Conservation (phyloP, 768 basidiomycete species). For the Coprinopsis strossmayeri region DNA sequence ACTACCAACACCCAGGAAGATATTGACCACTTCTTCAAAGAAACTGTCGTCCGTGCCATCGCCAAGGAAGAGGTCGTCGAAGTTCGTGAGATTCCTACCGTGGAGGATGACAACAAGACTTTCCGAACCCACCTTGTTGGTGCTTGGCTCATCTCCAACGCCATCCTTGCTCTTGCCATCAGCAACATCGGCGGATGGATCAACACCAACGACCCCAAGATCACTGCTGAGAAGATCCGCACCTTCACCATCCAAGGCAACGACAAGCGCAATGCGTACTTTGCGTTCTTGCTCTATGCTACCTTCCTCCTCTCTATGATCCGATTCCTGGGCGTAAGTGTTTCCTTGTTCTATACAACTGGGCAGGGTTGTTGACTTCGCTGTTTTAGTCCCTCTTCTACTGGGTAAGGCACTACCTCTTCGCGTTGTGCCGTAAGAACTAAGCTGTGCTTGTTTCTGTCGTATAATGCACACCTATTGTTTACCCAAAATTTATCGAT, state of each 20-base stretch:
- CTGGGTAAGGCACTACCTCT: conserved; percentile 75
- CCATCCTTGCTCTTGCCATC: conserved; percentile 62
- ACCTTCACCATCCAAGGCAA: conserved; percentile 35
- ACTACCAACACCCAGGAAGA: conserved; percentile 78
- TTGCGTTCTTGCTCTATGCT: conserved; percentile 72
- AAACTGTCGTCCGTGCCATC: conserved; percentile 83
- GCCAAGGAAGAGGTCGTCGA: conserved; percentile 65
- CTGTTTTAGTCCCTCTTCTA: conserved; percentile 64
- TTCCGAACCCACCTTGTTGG: conserved; percentile 87
- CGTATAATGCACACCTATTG: not conserved
- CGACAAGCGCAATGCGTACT: conserved; percentile 51
- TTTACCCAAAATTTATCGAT: too few relatives aligned
- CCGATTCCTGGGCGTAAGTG: conserved; percentile 69
- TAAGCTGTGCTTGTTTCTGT: conserved; percentile 24
- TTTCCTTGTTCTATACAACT: not conserved
- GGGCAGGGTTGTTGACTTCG: conserved; percentile 2
- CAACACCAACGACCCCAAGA: conserved; percentile 17
- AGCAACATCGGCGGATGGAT: conserved; percentile 65
- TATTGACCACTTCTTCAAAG: conserved; percentile 85
- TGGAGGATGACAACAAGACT: conserved; percentile 90
- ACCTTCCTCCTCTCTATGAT: conserved; percentile 69
- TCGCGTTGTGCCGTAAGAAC: conserved; percentile 72
- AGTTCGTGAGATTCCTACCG: conserved; percentile 64
- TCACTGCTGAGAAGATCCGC: conserved; percentile 20
- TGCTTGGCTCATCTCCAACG: conserved; percentile 76